Conservation (phyloP, 306 rosid species). For the Castanea sativa region DNA sequence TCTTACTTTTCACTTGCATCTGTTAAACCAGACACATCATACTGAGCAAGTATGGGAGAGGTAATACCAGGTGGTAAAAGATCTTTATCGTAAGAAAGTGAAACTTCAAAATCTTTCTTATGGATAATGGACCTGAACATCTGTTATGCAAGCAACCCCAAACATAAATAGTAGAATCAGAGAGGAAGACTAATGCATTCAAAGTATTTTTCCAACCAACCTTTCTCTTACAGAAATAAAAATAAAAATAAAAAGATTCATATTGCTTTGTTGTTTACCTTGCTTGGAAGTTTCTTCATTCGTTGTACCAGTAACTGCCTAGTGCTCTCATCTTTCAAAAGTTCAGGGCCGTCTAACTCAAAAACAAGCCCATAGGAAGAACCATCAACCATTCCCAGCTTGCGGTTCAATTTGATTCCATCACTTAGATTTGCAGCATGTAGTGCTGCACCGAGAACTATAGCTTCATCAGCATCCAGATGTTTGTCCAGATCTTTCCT, state of each 20-base stretch:
- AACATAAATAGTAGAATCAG: constrained; percentile 19
- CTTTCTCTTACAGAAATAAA: constrained; percentile 21
- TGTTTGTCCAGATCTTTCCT: constrained; percentile 89
- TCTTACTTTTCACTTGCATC: constrained; percentile 87
- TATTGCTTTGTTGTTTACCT: constrained; percentile 45
- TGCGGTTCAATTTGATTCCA: constrained; percentile 96
- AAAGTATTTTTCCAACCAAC: constrained; percentile 12
- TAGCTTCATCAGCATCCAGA: constrained; percentile 98
- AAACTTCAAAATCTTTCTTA: constrained; percentile 84
- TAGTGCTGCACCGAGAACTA: constrained; percentile 85
- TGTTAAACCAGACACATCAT: constrained; percentile 75
- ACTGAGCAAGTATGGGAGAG: constrained; percentile 61
- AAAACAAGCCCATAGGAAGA: constrained; percentile 79
- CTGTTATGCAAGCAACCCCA: constrained; percentile 40
- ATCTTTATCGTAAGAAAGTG: constrained; percentile 75
- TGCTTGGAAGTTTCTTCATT: constrained; percentile 90
- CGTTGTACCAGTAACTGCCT: constrained; percentile 78
- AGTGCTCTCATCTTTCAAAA: constrained; percentile 67
- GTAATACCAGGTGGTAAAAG: constrained; percentile 80
- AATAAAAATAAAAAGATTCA: constrained; percentile 6
- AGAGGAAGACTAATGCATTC: constrained; percentile 2
- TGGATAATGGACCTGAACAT: constrained; percentile 79
- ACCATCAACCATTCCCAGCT: constrained; percentile 99
- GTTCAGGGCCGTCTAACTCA: constrained; percentile 76
- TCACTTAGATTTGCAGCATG: constrained; percentile 97